A percentile compares a stretch with the other conserved stretches of the same genome.
phyloP scores from a whole-genome alignment of 1,284 basidiomycete genomes.

The Ceraceosorus guamensis region DNA sequence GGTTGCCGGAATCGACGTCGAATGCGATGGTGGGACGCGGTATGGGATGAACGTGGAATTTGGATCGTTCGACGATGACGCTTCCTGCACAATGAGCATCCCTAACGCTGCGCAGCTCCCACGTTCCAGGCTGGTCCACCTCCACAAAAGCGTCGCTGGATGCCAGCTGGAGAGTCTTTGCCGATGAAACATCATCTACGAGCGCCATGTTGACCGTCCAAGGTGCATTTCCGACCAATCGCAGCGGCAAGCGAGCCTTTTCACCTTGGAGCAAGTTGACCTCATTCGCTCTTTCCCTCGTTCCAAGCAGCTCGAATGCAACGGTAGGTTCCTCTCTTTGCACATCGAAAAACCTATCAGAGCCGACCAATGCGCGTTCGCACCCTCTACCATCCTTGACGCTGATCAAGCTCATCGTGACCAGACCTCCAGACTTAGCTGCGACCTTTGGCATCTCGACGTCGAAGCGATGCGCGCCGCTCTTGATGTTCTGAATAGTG shows the following conservation, averaged over 20 bases:
- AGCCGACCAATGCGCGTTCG: slow-evolving; percentile 66
- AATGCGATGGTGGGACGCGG: slow-evolving; percentile 57
- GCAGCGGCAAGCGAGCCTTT: slow-evolving; percentile 52
- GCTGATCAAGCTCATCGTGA: slow-evolving; percentile 72
- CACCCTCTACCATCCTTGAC: slow-evolving; percentile 85
- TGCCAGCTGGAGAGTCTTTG: slow-evolving; percentile 53
- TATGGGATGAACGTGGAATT: slow-evolving; percentile 68
- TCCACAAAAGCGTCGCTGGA: slow-evolving; percentile 65
- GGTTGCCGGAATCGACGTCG: slow-evolving; percentile 13
- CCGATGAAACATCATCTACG: slow-evolving; percentile 49
- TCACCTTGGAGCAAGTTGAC: slow-evolving; percentile 71
- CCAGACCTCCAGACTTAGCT: slow-evolving; percentile 64
- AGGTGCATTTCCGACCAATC: slow-evolving; percentile 39
- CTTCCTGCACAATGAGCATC: slow-evolving; percentile 78
- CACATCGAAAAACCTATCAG: slow-evolving; percentile 81
- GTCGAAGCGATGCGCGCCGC: slow-evolving; percentile 37
- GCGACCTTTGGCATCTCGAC: slow-evolving; percentile 51
- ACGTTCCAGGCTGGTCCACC: slow-evolving; percentile 65
- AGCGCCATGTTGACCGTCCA: slow-evolving; percentile 67
- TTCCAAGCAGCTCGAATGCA: slow-evolving; percentile 67
- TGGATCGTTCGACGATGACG: slow-evolving; percentile 58
- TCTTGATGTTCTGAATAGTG: slow-evolving; percentile 34
- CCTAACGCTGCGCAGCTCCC: slow-evolving; percentile 65
- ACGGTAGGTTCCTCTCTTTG: slow-evolving; percentile 77
- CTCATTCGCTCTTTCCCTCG: slow-evolving; percentile 51